Conservation (phyloP, 2,329 filamentous ascomycete species). For the Penicillium polonicum region DNA sequence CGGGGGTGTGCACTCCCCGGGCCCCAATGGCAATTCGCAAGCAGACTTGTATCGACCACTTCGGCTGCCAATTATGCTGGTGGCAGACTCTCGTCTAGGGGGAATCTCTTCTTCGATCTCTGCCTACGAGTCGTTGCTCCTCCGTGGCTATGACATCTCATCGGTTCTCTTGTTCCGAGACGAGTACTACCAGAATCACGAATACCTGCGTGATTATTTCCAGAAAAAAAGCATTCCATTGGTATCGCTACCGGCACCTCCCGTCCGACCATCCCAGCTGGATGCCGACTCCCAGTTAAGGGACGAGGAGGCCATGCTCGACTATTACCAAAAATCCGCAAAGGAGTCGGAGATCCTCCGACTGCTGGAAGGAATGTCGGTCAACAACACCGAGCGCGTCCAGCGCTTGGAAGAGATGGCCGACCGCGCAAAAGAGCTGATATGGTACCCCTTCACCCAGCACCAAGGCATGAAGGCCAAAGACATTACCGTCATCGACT, state of each 20-base stretch:
- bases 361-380: slow-evolving; percentile 54
- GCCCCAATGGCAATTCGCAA: slow-evolving; percentile 72
- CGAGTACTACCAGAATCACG: slow-evolving; percentile 64
- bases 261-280: slow-evolving; percentile 39
- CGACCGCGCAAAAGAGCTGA: slow-evolving; percentile 58
- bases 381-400: slow-evolving; percentile 58
- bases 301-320: slow-evolving; percentile 58
- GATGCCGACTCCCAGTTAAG: slow-evolving; percentile 37
- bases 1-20: slow-evolving; percentile 76
- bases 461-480: slow-evolving; percentile 62
- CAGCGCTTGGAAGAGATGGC: slow-evolving; percentile 61
- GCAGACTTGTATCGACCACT: slow-evolving; percentile 75
- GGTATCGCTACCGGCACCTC: slow-evolving; percentile 59
- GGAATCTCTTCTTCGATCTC: slow-evolving; percentile 79
- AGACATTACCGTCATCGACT: slow-evolving; percentile 74
- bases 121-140: slow-evolving; percentile 71
- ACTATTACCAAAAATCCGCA: slow-evolving; percentile 61
- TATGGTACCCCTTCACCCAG: slow-evolving; percentile 89
- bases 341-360: slow-evolving; percentile 41
- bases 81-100: slow-evolving; percentile 73
- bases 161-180: slow-evolving; percentile 68
- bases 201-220: slow-evolving; percentile 69
- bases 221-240: slow-evolving; percentile 57
- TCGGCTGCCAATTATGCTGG: slow-evolving; percentile 68
- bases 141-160: slow-evolving; percentile 77